phyloP scores from a whole-genome alignment of 805 yeast species.

The Sungouiella blattae region DNA sequence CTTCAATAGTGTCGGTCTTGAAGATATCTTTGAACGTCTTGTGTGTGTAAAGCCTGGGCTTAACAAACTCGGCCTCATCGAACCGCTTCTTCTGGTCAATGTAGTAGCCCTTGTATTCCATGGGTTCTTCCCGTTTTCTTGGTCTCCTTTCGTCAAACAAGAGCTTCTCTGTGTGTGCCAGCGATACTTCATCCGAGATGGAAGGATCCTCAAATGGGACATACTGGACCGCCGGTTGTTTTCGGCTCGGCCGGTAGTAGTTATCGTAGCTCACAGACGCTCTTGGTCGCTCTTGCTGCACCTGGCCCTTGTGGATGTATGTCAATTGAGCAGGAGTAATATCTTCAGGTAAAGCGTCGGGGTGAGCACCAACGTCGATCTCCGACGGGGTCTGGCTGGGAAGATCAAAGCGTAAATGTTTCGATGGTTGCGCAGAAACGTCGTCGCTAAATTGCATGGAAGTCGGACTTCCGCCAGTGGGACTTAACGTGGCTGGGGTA shows the following conservation, averaged over 20 bases:
- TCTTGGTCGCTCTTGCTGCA: neutral
- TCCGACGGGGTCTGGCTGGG: neutral
- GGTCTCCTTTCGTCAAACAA: neutral
- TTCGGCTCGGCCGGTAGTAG: slow-evolving; percentile 5
- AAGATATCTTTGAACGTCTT: slow-evolving; percentile 39
- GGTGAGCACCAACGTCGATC: slow-evolving; percentile 5
- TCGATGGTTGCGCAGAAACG: neutral
- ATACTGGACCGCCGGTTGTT: neutral
- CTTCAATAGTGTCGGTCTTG: slow-evolving; percentile 23
- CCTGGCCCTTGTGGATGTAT: slow-evolving; percentile 1
- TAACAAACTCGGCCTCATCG: slow-evolving; percentile 27
- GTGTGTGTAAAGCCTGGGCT: slow-evolving; percentile 37
- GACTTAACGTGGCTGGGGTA: neutral
- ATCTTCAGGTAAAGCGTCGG: slow-evolving; percentile 28
- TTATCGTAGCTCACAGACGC: slow-evolving; percentile 6
- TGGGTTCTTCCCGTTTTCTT: neutral
- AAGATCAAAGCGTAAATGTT: neutral
- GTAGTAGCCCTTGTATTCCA: slow-evolving; percentile 24
- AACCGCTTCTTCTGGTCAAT: slow-evolving; percentile 33
- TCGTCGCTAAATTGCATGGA: neutral
- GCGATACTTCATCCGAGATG: neutral
- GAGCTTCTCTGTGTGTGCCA: neutral
- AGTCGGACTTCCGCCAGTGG: neutral
- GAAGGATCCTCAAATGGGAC: neutral
- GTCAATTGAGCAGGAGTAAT: slow-evolving; percentile 39